Percentiles rank a stretch among this genome's conserved stretches.
Conservation (phyloP, 345 rosid genomes). For the Excoecaria agallocha region DNA sequence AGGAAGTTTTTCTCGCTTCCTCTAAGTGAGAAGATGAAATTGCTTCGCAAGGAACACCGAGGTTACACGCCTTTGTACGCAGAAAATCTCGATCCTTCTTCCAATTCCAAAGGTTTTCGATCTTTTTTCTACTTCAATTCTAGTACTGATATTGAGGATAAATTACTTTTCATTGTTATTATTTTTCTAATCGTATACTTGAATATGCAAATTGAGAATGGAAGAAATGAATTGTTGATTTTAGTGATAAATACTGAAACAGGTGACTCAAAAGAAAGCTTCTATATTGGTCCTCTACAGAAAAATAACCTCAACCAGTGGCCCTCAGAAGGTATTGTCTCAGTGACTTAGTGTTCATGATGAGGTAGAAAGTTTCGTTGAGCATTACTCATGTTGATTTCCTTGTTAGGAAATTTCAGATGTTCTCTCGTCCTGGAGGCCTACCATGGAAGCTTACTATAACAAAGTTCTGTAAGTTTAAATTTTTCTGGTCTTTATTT, state of each 20-base stretch:
- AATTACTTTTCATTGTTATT: background rate
- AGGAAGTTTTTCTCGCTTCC: constrained; percentile 68
- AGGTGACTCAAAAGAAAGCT: constrained; percentile 81
- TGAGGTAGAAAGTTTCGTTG: background rate
- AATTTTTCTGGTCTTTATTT: constrained; percentile 6
- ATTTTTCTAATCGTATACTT: background rate
- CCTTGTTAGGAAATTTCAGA: constrained; percentile 46
- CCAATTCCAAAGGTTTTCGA: constrained; percentile 37
- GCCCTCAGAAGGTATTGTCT: constrained; percentile 58
- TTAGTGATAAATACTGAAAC: constrained; percentile 2
- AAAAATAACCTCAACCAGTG: constrained; percentile 53
- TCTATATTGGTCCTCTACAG: constrained; percentile 59
- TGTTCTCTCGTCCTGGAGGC: constrained; percentile 60
- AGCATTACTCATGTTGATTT: background rate
- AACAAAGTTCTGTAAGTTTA: constrained; percentile 47
- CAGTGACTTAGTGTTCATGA: too few relatives aligned
- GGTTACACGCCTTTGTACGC: constrained; percentile 65
- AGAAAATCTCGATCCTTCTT: constrained; percentile 46
- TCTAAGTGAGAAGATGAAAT: constrained; percentile 51
- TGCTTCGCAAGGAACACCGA: constrained; percentile 40
- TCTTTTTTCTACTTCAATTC: background rate
- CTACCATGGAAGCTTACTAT: constrained; percentile 56
- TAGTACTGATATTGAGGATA: background rate
- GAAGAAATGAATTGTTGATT: background rate
- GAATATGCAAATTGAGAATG: background rate